Conservation (phyloP, 768 basidiomycete species). For the Mycena latifolia region DNA sequence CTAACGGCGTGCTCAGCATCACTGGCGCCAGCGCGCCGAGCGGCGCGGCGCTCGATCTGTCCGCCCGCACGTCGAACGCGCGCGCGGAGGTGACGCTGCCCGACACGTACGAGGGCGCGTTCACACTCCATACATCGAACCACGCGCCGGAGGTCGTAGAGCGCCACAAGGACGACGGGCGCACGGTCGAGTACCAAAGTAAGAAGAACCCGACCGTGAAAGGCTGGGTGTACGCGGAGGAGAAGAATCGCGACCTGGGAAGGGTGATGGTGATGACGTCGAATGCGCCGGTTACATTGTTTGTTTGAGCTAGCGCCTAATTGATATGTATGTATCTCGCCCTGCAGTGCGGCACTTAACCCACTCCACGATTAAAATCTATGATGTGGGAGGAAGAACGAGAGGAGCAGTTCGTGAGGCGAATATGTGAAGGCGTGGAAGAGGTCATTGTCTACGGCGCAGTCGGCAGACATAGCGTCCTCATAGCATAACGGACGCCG, state of each 20-base stretch:
- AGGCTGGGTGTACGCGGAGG: slow-evolving; percentile 14
- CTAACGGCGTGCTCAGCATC: too few relatives aligned
- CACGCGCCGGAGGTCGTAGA: background rate
- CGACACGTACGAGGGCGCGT: slow-evolving; percentile 53
- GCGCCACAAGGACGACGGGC: background rate
- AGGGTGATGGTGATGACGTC: slow-evolving; percentile 22
- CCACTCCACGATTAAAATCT: too few relatives aligned
- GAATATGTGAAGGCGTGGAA: too few relatives aligned
- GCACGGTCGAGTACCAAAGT: slow-evolving; percentile 6
- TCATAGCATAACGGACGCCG: too few relatives aligned
- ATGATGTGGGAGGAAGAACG: too few relatives aligned
- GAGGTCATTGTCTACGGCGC: too few relatives aligned
- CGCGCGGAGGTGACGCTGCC: slow-evolving; percentile 49
- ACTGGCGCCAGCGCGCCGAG: too few relatives aligned
- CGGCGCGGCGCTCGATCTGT: too few relatives aligned
- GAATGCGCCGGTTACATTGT: slow-evolving; percentile 21
- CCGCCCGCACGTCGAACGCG: slow-evolving; percentile 46
- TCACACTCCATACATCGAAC: slow-evolving; percentile 34
- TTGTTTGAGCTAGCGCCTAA: background rate
- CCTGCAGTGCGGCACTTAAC: too few relatives aligned
- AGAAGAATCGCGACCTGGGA: slow-evolving; percentile 7
- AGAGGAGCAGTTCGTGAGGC: too few relatives aligned
- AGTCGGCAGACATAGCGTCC: too few relatives aligned
- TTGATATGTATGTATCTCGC: too few relatives aligned
- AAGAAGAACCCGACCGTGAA: background rate